Conservation (phyloP, 2,329 filamentous ascomycete genomes). For the Colletotrichum aenigma region DNA sequence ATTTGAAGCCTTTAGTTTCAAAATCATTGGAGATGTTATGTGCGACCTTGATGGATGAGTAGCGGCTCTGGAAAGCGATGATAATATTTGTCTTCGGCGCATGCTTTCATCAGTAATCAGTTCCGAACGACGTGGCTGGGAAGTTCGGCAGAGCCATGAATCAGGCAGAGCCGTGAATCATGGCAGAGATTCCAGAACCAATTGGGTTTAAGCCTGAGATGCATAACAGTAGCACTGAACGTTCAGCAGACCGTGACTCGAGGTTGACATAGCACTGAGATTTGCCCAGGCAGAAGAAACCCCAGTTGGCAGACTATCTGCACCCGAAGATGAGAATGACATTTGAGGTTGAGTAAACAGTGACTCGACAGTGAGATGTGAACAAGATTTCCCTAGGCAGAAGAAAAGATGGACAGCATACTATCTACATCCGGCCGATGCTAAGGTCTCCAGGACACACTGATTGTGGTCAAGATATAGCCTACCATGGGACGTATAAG, state of each 20-base stretch:
- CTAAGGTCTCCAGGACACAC: background rate
- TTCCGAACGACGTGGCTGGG: background rate
- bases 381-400: background rate
- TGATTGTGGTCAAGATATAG: background rate
- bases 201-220: background rate
- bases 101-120: background rate
- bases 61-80: background rate
- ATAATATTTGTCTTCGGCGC: background rate
- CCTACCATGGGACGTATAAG: background rate
- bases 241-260: background rate
- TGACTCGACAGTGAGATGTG: background rate
- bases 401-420: background rate
- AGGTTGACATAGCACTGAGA: background rate
- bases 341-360: background rate
- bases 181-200: background rate
- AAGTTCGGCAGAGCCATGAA: fast-evolving
- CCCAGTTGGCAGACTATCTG: background rate
- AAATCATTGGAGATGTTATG: too few species aligned
- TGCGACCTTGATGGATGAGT: too few species aligned
- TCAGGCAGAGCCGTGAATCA: background rate
- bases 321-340: background rate
- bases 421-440: background rate
- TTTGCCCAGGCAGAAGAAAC: background rate
- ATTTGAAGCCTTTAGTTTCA: too few species aligned
- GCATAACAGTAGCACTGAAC: background rate